Percentiles rank a stretch among this genome's conserved stretches.
Evolutionary conservation across 116 monocot genomes (phyloP).

Genomic region (Phalaenopsis hybrid): DNA sequence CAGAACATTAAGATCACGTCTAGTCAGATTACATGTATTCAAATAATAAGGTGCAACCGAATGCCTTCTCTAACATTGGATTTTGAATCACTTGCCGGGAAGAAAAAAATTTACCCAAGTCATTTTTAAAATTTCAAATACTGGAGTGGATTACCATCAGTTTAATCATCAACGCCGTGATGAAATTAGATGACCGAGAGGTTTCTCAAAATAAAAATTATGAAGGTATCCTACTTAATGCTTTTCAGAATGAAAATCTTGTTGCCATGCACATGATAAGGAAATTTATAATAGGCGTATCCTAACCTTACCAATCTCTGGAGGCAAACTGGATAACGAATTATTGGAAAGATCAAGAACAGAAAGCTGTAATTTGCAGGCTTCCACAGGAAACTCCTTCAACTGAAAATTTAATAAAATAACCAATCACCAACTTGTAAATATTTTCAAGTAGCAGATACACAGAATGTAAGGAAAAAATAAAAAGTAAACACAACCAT

Average conservation of each 20-base stretch:
- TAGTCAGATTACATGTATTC: no score
- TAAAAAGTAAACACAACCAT: not conserved
- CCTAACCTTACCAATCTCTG: slow-evolving; percentile 60
- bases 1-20: no score
- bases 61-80: no score
- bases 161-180: no score
- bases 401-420: slow-evolving; percentile 32
- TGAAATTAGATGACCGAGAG: no score
- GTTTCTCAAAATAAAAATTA: not conserved
- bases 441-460: not conserved
- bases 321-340: slow-evolving; percentile 75
- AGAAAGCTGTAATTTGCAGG: slow-evolving; percentile 67
- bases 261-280: not conserved
- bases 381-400: slow-evolving; percentile 72
- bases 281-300: not conserved
- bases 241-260: no score
- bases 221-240: not conserved
- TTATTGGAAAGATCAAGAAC: slow-evolving; percentile 83
- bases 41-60: no score
- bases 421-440: slow-evolving; percentile 13
- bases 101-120: not conserved
- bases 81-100: no score
- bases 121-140: not conserved
- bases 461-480: not conserved
- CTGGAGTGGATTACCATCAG: no score